Evolutionary conservation across 2,329 filamentous ascomycete species (phyloP).

Genomic region (Claviceps monticola): DNA sequence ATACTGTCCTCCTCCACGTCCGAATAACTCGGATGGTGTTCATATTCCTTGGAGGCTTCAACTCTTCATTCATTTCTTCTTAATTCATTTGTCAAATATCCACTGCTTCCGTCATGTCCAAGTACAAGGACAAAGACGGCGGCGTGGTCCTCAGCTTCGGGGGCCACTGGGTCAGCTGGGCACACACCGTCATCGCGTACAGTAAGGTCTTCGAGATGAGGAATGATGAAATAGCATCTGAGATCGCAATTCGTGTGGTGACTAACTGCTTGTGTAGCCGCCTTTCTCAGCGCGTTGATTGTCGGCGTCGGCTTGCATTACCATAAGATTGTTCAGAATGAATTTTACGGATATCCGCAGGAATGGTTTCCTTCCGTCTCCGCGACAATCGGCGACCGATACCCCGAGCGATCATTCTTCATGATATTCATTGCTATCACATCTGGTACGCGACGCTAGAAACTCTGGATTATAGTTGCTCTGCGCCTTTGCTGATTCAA

Average conservation of each 20-base stretch:
- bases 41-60: slow-evolving; percentile 7
- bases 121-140: slow-evolving; percentile 52
- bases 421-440: slow-evolving; percentile 96
- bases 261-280: slow-evolving; percentile 35
- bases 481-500: not conserved
- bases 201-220: slow-evolving; percentile 32
- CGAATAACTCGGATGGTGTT: slow-evolving; percentile 21
- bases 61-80: slow-evolving; percentile 4
- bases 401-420: slow-evolving; percentile 92
- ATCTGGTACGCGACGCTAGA: slow-evolving; percentile 44
- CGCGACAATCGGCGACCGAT: slow-evolving; percentile 91
- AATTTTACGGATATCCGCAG: slow-evolving; percentile 84
- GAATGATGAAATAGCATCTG: not conserved
- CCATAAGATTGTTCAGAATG: slow-evolving; percentile 94
- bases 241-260: not conserved
- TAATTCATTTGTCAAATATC: slow-evolving; percentile 6
- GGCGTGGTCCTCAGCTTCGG: slow-evolving; percentile 53
- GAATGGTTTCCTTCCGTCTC: slow-evolving; percentile 97
- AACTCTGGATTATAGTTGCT: not conserved
- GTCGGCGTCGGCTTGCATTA: slow-evolving; percentile 78
- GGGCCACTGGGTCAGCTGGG: slow-evolving; percentile 81
- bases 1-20: slow-evolving; percentile 2
- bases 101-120: slow-evolving; percentile 20
- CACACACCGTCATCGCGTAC: slow-evolving; percentile 76
- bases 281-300: slow-evolving; percentile 74